Evolutionary conservation across 805 yeast genomes (phyloP).

Genomic region (Maudiozyma saulgeensis): DNA sequence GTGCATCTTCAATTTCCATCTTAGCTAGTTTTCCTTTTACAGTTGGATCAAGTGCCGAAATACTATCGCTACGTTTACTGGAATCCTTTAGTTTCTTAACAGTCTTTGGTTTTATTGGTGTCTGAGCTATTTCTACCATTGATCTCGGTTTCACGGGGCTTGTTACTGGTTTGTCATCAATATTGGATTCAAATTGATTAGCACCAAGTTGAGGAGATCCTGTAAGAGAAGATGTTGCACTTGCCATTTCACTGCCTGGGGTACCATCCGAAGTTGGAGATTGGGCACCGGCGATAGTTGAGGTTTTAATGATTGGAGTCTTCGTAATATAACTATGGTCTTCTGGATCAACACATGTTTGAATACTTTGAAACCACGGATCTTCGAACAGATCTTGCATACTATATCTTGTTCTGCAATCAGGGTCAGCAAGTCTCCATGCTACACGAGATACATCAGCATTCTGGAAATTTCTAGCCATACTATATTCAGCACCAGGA

Average conservation of each 20-base stretch:
- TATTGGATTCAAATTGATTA: background rate
- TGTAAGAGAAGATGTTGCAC: background rate
- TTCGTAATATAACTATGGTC: conserved; percentile 11
- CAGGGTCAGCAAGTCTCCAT: conserved; percentile 67
- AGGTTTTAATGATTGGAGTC: conserved; percentile 19
- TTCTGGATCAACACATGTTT: conserved; percentile 39
- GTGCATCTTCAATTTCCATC: background rate
- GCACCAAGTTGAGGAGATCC: background rate
- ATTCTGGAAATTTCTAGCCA: conserved; percentile 53
- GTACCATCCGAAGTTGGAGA: background rate
- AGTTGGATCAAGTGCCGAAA: background rate
- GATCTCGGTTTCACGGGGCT: conserved; percentile 13
- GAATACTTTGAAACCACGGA: conserved; percentile 53
- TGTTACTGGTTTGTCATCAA: background rate
- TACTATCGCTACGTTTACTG: background rate
- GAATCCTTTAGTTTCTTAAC: background rate
- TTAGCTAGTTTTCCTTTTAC: background rate
- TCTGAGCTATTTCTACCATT: conserved; percentile 21
- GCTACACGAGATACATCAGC: conserved; percentile 59
- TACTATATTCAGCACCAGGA: conserved; percentile 66
- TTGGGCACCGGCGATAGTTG: conserved; percentile 8
- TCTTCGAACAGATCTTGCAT: conserved; percentile 48
- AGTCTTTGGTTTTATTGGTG: conserved; percentile 5
- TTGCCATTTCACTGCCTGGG: background rate
- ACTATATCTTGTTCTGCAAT: conserved; percentile 43